phyloP scores from a whole-genome alignment of 352 stramenopile species.

The Achlya hypogyna region DNA sequence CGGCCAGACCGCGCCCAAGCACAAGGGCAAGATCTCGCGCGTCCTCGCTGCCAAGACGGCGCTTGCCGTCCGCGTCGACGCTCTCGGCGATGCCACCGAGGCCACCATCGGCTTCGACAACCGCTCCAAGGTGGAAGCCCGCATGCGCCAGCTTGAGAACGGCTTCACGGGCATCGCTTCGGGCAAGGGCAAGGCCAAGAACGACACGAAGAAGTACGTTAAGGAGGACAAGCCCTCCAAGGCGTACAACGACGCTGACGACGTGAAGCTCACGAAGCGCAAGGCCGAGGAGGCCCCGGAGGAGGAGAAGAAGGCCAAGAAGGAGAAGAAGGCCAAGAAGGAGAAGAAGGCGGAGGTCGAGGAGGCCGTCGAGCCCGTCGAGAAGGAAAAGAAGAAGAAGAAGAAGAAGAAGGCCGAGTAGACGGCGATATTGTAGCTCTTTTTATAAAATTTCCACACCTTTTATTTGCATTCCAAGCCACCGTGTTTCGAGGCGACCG shows the following conservation, averaged over 20 bases:
- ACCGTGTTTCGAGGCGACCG: no score
- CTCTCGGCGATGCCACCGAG: conserved; percentile 93
- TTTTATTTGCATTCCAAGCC: conserved; percentile 3
- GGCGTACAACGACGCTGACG: conserved; percentile 91
- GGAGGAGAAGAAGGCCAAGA: conserved; percentile 38
- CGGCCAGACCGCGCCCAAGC: conserved; percentile 97
- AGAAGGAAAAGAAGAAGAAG: conserved; percentile 77
- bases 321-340: conserved; percentile 47
- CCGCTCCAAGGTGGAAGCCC: conserved; percentile 96
- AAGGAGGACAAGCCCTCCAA: conserved; percentile 58
- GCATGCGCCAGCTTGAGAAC: conserved; percentile 96
- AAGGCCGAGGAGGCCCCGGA: conserved; percentile 31
- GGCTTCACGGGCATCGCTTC: conserved; percentile 75
- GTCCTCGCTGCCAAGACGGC: conserved; percentile 97
- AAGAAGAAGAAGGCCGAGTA: conserved; percentile 73
- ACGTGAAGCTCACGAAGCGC: conserved; percentile 92
- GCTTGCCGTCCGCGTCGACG: conserved; percentile 98
- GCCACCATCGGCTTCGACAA: conserved; percentile 96
- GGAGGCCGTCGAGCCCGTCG: conserved; percentile 46
- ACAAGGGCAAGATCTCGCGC: conserved; percentile 99
- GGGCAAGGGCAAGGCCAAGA: conserved; percentile 86
- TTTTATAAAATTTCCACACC: not conserved
- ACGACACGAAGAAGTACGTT: conserved; percentile 85
- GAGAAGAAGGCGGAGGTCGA: conserved; percentile 42
- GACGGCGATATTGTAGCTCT: not conserved